phyloP scores from a whole-genome alignment of 169 alveolate genomes.

The Neospora caninum region DNA sequence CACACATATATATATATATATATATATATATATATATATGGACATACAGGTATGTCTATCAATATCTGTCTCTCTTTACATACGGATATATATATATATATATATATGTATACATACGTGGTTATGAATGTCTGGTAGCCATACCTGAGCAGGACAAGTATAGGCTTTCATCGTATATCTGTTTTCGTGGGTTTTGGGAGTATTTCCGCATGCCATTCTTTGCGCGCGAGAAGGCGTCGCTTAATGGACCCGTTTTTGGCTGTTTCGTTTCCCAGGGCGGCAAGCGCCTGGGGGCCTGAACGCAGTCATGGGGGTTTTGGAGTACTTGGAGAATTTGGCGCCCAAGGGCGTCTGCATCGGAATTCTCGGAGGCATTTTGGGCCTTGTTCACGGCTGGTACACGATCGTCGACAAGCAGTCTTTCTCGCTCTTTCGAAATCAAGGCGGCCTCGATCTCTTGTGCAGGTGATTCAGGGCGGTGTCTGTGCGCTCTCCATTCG shows the following conservation, averaged over 20 bases:
- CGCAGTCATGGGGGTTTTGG: constrained; percentile 94
- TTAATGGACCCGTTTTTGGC: neutral
- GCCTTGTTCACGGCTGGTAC: constrained; percentile 90
- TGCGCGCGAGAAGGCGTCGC: too few species aligned
- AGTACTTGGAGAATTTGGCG: constrained; percentile 75
- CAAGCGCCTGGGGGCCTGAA: constrained; percentile 97
- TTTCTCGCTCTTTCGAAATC: constrained; percentile 90
- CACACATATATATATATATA: too few species aligned
- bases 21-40: too few species aligned
- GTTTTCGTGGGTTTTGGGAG: too few species aligned
- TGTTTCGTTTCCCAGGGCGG: constrained; percentile 19
- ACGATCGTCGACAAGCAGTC: constrained; percentile 86
- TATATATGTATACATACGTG: too few species aligned
- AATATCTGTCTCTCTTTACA: neutral
- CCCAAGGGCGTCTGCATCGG: constrained; percentile 85
- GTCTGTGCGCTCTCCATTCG: constrained; percentile 15
- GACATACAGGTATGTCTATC: too few species aligned
- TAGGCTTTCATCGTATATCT: too few species aligned
- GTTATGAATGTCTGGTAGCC: neutral
- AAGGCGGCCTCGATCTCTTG: constrained; percentile 95
- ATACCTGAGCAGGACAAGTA: too few species aligned
- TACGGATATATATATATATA: too few species aligned
- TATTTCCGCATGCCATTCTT: too few species aligned
- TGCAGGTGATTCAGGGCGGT: constrained; percentile 68
- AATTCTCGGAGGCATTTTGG: constrained; percentile 88